Conservation (phyloP, 2,329 filamentous ascomycete genomes). For the Didymella exigua region DNA sequence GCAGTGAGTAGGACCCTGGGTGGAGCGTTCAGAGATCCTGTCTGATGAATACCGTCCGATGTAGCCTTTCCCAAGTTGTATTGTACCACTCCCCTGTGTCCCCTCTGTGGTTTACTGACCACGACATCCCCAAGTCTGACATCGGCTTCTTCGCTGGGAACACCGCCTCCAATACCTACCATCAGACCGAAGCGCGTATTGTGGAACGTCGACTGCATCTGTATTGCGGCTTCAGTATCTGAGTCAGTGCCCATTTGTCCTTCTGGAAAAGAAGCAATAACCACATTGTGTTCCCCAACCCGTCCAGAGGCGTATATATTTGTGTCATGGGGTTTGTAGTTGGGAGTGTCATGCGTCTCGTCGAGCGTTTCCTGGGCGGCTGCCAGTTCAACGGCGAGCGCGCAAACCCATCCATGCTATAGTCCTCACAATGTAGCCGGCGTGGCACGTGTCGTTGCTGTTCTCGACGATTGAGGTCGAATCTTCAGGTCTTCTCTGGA, state of each 20-base stretch:
- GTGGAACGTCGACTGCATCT: background rate
- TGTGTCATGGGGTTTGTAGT: constrained; percentile 19
- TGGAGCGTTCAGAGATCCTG: constrained; percentile 14
- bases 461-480: too few species aligned
- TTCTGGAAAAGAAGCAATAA: constrained; percentile 39
- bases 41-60: background rate
- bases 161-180: background rate
- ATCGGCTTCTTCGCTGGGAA: background rate
- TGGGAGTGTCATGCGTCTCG: constrained; percentile 20
- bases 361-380: constrained; percentile 29
- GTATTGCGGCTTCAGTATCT: constrained; percentile 29
- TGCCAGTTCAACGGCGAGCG: constrained; percentile 40
- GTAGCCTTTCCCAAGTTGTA: constrained; percentile 9
- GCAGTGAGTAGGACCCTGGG: constrained; percentile 11
- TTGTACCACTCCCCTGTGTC: constrained; percentile 13
- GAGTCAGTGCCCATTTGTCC: constrained; percentile 41
- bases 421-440: constrained; percentile 9
- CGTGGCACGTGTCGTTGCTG: too few species aligned
- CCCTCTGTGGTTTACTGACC: constrained; percentile 8
- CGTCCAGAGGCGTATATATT: constrained; percentile 24
- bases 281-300: constrained; percentile 41
- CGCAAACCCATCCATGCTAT: constrained; percentile 45
- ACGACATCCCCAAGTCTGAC: constrained; percentile 15
- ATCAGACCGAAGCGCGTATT: background rate
- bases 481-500: too few species aligned